phyloP scores from a whole-genome alignment of 345 rosid genomes.

The Acer negundo region DNA sequence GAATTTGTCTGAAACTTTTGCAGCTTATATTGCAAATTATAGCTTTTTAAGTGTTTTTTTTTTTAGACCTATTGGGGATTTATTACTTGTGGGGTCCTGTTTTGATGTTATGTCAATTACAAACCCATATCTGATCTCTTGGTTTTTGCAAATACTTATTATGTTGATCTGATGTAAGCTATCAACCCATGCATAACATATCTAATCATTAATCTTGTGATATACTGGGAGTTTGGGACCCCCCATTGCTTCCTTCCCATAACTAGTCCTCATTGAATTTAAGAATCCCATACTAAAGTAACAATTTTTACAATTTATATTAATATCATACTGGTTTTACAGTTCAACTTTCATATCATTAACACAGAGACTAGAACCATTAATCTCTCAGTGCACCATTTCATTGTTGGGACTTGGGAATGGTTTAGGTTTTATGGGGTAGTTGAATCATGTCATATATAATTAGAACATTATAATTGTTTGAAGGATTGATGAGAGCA shows the following conservation, averaged over 20 bases:
- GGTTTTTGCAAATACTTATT: constrained; percentile 12
- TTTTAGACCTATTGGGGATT: constrained; percentile 20
- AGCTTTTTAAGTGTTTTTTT: constrained; percentile 13
- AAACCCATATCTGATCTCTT: constrained; percentile 19
- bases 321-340: not conserved
- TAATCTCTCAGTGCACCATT: not conserved
- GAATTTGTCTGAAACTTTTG: not conserved
- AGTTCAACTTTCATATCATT: not conserved
- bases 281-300: constrained; percentile 4
- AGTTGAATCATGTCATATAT: not conserved
- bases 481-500: not conserved
- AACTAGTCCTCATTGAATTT: constrained; percentile 2
- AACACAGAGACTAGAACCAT: not conserved
- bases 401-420: too few species aligned
- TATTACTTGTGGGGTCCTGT: constrained; percentile 28
- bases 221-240: constrained; percentile 17
- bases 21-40: constrained; percentile 4
- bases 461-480: not conserved
- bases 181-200: constrained; percentile 17
- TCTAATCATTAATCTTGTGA: constrained; percentile 30
- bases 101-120: not conserved
- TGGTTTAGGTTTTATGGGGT: not conserved
- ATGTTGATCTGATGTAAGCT: constrained; percentile 22
- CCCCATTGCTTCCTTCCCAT: constrained; percentile 28
- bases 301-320: constrained; percentile 1